These are phyloP conservation scores for Plicaturopsis crispa DNA, from an alignment of 768 basidiomycete species.

Conservation along the genomic window DNA sequence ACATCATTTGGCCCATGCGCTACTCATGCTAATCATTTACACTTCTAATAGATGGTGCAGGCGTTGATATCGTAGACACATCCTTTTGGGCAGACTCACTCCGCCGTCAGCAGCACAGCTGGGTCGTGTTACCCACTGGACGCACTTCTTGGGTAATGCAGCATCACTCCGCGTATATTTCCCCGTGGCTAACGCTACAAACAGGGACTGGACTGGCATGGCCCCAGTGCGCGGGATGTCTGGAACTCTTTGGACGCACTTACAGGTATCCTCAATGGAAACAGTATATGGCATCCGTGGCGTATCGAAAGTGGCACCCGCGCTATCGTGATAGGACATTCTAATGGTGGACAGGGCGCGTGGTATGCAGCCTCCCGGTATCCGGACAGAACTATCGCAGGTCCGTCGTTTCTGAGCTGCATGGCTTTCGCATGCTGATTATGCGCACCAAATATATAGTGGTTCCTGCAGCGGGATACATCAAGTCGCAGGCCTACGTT, in stretches of 20 bases:
- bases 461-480: slow-evolving; percentile 74
- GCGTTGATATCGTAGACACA: slow-evolving; percentile 56
- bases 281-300: slow-evolving; percentile 33
- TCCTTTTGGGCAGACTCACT: slow-evolving; percentile 61
- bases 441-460: no score
- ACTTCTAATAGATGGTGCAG: slow-evolving; percentile 80
- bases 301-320: slow-evolving; percentile 27
- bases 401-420: slow-evolving; percentile 23
- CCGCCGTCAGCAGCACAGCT: slow-evolving; percentile 49
- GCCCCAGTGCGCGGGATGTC: slow-evolving; percentile 66
- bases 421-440: no score
- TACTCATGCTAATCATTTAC: slow-evolving; percentile 4
- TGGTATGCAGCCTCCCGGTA: slow-evolving; percentile 75
- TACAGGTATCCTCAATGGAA: slow-evolving; percentile 30
- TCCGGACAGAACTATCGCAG: slow-evolving; percentile 67
- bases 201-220: slow-evolving; percentile 92
- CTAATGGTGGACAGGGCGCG: slow-evolving; percentile 88
- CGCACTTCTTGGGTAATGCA: slow-evolving; percentile 68
- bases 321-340: slow-evolving; percentile 79
- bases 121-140: slow-evolving; percentile 81
- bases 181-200: background rate
- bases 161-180: background rate
- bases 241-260: slow-evolving; percentile 59
- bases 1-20: background rate
- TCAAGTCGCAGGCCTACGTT: slow-evolving; percentile 85